A percentile compares a stretch with the other conserved stretches of the same genome.
Evolutionary conservation across 2,329 filamentous ascomycete species (phyloP).

Genomic region (Ophiocordyceps unilateralis): DNA sequence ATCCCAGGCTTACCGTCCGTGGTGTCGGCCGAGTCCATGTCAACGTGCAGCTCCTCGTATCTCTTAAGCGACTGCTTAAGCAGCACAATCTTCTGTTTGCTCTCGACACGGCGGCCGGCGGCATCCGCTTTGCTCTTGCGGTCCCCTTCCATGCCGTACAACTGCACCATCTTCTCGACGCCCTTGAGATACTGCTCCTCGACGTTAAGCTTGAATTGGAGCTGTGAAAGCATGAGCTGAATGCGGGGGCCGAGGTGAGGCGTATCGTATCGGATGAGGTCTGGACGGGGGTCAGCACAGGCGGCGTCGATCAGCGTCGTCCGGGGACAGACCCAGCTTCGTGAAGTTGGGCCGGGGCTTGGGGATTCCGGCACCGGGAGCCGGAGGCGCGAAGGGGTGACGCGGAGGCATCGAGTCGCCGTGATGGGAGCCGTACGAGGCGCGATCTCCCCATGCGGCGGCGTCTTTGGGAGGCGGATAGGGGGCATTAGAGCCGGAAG

Average conservation of each 20-base stretch:
- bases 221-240: conserved; percentile 95
- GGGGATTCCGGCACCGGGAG: conserved; percentile 48
- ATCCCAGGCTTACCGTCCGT: conserved; percentile 52
- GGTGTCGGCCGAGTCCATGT: conserved; percentile 64
- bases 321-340: conserved; percentile 59
- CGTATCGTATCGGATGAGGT: conserved; percentile 97
- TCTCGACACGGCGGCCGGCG: conserved; percentile 76
- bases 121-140: conserved; percentile 90
- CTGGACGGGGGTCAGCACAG: conserved; percentile 24
- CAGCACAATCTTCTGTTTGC: conserved; percentile 93
- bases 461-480: conserved; percentile 60
- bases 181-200: conserved; percentile 98
- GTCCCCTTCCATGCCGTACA: conserved; percentile 95
- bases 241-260: conserved; percentile 90
- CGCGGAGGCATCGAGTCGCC: conserved; percentile 64
- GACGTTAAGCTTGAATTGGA: conserved; percentile 96
- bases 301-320: background rate
- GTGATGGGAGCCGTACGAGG: conserved; percentile 49
- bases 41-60: conserved; percentile 94
- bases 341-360: conserved; percentile 81
- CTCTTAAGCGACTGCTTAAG: conserved; percentile 89
- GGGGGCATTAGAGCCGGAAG: conserved; percentile 27
- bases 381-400: conserved; percentile 56
- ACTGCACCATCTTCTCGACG: conserved; percentile 96
- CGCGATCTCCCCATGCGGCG: conserved; percentile 30